A percentile compares a stretch with the other conserved stretches of the same genome.
These are phyloP conservation scores for Magnaporthales sp. DNA, from an alignment of 2,329 filamentous ascomycete genomes.

Conservation along the genomic window DNA sequence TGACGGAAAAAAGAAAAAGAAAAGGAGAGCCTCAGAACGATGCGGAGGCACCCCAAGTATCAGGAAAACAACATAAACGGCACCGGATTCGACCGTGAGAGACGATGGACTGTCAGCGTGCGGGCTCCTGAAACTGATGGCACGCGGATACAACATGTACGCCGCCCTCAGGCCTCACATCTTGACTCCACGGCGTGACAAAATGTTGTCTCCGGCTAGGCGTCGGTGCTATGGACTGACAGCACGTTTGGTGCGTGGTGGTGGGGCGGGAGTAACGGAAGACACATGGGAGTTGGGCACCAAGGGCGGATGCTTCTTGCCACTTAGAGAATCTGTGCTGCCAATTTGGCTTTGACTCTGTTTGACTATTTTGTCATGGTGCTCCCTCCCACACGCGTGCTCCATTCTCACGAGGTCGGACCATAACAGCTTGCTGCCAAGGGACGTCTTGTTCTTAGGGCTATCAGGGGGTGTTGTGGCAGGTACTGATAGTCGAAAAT, in stretches of 20 bases:
- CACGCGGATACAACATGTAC: neutral
- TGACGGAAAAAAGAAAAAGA: neutral
- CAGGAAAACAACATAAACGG: neutral
- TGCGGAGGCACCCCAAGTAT: neutral
- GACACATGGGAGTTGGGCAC: neutral
- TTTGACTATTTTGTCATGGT: neutral
- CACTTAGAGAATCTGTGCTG: neutral
- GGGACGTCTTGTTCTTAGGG: neutral
- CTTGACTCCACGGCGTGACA: neutral
- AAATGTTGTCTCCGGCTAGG: neutral
- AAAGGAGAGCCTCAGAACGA: neutral
- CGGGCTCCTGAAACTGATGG: neutral
- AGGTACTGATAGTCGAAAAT: neutral
- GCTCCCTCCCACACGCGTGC: neutral
- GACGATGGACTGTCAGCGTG: neutral
- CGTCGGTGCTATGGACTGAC: neutral
- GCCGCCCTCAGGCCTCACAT: neutral
- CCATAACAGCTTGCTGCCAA: neutral
- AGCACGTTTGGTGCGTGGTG: neutral
- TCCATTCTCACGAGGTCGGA: neutral
- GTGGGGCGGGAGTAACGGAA: neutral
- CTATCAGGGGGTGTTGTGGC: neutral
- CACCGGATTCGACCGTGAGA: neutral
- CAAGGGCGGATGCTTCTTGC: neutral
- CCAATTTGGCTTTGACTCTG: neutral